A percentile compares a stretch with the other conserved stretches of the same genome.
These are phyloP conservation scores for Candida parachauliodes DNA, from an alignment of 805 yeast genomes.

Conservation along the genomic window DNA sequence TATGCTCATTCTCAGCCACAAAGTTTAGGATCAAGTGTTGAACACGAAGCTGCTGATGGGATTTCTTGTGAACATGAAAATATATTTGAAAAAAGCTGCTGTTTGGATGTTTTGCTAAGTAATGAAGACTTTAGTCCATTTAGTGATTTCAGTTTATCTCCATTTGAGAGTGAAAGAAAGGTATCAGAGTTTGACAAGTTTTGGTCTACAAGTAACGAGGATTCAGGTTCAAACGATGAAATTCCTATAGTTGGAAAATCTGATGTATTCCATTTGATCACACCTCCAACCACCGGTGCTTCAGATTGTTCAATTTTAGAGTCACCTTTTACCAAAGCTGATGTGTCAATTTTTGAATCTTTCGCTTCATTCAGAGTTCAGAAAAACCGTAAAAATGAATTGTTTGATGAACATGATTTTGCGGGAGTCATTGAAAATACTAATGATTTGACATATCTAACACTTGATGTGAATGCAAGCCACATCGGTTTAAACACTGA, in stretches of 20 bases:
- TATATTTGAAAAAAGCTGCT: background rate
- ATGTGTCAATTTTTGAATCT: background rate
- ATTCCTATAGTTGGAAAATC: background rate
- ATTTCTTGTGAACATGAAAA: constrained; percentile 1
- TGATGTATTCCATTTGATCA: background rate
- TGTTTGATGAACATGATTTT: too few species aligned
- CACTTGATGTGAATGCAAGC: background rate
- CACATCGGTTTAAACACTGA: too few species aligned
- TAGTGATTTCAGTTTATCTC: constrained; percentile 1
- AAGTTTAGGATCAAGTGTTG: background rate
- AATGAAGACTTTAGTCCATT: background rate
- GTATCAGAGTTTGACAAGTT: background rate
- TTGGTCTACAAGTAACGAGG: background rate
- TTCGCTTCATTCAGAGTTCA: background rate
- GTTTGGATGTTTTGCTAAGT: background rate
- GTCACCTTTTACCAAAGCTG: background rate
- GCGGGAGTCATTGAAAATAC: background rate
- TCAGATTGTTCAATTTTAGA: background rate
- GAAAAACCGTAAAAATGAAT: background rate
- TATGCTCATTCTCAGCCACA: background rate
- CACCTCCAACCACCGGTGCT: background rate
- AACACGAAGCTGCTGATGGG: too few species aligned
- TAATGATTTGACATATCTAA: too few species aligned
- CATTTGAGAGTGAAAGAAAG: background rate
- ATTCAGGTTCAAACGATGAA: background rate